These are phyloP conservation scores for Globisporangium paddicum DNA, from an alignment of 352 stramenopile species.

Conservation along the genomic window DNA sequence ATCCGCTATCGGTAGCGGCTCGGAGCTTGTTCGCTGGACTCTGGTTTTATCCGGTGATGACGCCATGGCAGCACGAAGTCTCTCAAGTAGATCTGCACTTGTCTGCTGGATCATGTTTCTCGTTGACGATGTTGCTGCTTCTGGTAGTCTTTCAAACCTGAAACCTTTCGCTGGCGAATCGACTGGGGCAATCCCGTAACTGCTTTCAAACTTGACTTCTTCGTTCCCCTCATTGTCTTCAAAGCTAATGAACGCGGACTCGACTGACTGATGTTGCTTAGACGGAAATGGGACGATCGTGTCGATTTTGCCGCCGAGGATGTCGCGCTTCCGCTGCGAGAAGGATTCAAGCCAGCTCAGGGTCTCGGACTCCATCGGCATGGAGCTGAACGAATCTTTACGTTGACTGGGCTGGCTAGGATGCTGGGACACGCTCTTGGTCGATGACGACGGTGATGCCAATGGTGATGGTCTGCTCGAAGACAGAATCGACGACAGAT, in stretches of 20 bases:
- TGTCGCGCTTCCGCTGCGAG: slow-evolving; percentile 60
- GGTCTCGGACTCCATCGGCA: slow-evolving; percentile 28
- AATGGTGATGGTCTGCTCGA: background rate
- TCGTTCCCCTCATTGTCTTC: background rate
- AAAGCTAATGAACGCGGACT: background rate
- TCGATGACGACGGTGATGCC: background rate
- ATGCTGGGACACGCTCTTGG: background rate
- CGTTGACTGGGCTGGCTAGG: background rate
- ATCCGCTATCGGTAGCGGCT: slow-evolving; percentile 12
- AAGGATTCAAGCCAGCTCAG: slow-evolving; percentile 64
- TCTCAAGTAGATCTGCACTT: slow-evolving; percentile 7
- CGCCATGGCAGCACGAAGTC: slow-evolving; percentile 5
- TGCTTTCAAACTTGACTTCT: background rate
- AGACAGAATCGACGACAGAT: slow-evolving; percentile 9
- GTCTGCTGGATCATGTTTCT: slow-evolving; percentile 8
- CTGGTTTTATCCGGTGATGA: slow-evolving; percentile 1
- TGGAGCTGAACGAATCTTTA: slow-evolving; percentile 13
- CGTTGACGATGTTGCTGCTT: background rate
- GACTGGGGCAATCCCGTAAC: too few relatives aligned
- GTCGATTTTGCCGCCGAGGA: slow-evolving; percentile 36
- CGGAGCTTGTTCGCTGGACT: slow-evolving; percentile 4
- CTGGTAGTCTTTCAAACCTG: background rate
- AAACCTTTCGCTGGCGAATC: background rate
- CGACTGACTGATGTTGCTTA: background rate
- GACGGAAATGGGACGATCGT: slow-evolving; percentile 8